Conservation (phyloP, 176 grass and related monocot species). For the Elymus sibiricus region DNA sequence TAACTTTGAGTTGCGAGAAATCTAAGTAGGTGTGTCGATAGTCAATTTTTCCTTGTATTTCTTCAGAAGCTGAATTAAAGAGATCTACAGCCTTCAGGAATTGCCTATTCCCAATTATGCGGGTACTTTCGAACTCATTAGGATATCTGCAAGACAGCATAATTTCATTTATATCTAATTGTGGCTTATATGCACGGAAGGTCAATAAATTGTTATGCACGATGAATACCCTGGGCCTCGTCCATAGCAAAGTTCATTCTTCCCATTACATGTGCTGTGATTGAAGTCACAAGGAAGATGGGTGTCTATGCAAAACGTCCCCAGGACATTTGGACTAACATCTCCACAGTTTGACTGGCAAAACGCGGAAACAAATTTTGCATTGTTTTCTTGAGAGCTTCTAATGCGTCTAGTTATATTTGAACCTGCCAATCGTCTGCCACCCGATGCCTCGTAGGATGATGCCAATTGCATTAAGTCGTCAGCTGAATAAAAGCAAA, state of each 20-base stretch:
- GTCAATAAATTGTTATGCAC: background rate
- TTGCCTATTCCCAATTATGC: slow-evolving; percentile 80
- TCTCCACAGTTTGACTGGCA: slow-evolving; percentile 99
- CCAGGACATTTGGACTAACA: slow-evolving; percentile 98
- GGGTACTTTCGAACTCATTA: slow-evolving; percentile 95
- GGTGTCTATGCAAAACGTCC: slow-evolving; percentile 96
- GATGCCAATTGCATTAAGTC: slow-evolving; percentile 72
- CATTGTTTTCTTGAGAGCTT: slow-evolving; percentile 39
- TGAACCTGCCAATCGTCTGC: slow-evolving; percentile 58
- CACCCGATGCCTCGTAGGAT: slow-evolving; percentile 78
- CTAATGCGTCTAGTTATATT: slow-evolving; percentile 63
- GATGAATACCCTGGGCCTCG: slow-evolving; percentile 80
- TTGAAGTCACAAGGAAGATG: slow-evolving; percentile 92
- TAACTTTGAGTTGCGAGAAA: slow-evolving; percentile 79
- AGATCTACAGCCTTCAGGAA: slow-evolving; percentile 83
- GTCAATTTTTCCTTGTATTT: slow-evolving; percentile 74
- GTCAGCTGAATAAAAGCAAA: slow-evolving; percentile 51
- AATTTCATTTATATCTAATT: slow-evolving; percentile 18
- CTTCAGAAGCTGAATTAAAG: slow-evolving; percentile 78
- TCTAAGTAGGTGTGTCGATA: slow-evolving; percentile 82
- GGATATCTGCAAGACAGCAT: slow-evolving; percentile 68
- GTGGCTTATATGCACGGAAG: background rate
- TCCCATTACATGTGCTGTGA: slow-evolving; percentile 95
- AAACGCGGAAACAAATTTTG: slow-evolving; percentile 95
- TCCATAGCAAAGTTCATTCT: slow-evolving; percentile 97